Conservation (phyloP, 2,329 filamentous ascomycete genomes). For the Pezicula radicicola region DNA sequence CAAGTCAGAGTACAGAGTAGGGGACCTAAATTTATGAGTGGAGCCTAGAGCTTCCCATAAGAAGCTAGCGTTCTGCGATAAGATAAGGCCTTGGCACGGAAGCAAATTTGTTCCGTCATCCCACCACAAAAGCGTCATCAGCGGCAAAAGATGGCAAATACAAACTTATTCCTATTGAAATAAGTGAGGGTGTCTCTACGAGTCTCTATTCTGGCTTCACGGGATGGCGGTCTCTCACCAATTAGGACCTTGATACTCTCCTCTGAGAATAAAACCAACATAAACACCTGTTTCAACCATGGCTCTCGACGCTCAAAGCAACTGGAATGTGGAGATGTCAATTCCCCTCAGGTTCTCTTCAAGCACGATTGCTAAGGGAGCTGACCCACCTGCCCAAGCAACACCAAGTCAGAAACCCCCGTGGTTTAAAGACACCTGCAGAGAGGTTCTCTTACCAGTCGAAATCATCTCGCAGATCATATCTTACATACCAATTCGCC, state of each 20-base stretch:
- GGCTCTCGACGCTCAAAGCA: conserved; percentile 27
- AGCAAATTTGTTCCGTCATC: background rate
- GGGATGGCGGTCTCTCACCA: background rate
- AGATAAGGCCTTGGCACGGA: background rate
- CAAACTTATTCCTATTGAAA: too few species aligned
- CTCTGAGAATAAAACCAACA: background rate
- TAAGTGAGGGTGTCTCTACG: too few species aligned
- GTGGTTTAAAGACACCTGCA: conserved; percentile 5
- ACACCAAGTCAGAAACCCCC: background rate
- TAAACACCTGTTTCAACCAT: conserved; percentile 4
- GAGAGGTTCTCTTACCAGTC: conserved; percentile 24
- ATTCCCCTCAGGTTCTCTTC: background rate
- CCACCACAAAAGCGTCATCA: background rate
- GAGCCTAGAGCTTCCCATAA: too few species aligned
- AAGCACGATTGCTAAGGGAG: background rate
- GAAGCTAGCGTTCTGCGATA: too few species aligned
- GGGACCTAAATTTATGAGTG: too few species aligned
- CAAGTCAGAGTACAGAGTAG: too few species aligned
- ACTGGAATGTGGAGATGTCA: conserved; percentile 29
- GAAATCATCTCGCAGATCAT: conserved; percentile 29
- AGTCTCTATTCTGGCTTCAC: too few species aligned
- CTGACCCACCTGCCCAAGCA: background rate
- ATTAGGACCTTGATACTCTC: background rate
- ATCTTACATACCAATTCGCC: conserved; percentile 20
- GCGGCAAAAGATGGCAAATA: background rate